Percentiles rank a stretch among this genome's conserved stretches.
Evolutionary conservation across 192 early-diverging fungal species (phyloP).

Genomic region (Irineochytrium annulatum): DNA sequence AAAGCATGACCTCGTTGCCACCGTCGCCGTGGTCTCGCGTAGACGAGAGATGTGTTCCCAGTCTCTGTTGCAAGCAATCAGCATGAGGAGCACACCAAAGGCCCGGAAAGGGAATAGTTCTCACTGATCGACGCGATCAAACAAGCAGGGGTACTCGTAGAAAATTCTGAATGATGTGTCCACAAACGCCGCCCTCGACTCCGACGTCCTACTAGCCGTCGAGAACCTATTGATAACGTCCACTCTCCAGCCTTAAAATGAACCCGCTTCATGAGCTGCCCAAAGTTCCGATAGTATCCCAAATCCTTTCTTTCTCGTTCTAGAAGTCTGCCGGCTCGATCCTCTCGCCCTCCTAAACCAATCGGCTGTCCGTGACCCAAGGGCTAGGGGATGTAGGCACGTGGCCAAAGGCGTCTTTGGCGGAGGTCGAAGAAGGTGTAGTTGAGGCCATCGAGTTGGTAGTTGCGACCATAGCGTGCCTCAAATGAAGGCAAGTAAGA

Average conservation of each 20-base stretch:
- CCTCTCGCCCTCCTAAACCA: constrained; percentile 11
- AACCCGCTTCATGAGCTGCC: constrained; percentile 48
- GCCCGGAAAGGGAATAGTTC: not conserved
- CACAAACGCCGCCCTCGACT: constrained; percentile 34
- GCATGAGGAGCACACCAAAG: not conserved
- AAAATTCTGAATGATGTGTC: constrained; percentile 23
- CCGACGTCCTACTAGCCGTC: constrained; percentile 29
- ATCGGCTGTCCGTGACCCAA: constrained; percentile 50
- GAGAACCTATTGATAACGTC: constrained; percentile 46
- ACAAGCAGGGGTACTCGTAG: constrained; percentile 34
- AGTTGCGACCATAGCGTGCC: constrained; percentile 43
- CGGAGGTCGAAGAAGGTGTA: constrained; percentile 49
- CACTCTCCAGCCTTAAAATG: constrained; percentile 48
- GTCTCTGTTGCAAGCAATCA: constrained; percentile 18
- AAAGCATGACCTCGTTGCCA: constrained; percentile 69
- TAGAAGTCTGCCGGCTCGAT: constrained; percentile 38
- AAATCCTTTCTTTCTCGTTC: constrained; percentile 14
- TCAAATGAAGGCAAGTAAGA: no score
- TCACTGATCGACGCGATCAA: constrained; percentile 41
- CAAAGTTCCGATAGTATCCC: constrained; percentile 40
- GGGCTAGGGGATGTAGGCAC: constrained; percentile 32
- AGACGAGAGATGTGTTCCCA: constrained; percentile 50
- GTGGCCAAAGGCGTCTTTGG: constrained; percentile 14
- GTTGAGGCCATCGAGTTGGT: constrained; percentile 52
- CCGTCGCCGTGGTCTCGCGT: constrained; percentile 64